These are phyloP conservation scores for Phyllosticta citribraziliensis DNA, from an alignment of 2,329 filamentous ascomycete species.

Conservation along the genomic window DNA sequence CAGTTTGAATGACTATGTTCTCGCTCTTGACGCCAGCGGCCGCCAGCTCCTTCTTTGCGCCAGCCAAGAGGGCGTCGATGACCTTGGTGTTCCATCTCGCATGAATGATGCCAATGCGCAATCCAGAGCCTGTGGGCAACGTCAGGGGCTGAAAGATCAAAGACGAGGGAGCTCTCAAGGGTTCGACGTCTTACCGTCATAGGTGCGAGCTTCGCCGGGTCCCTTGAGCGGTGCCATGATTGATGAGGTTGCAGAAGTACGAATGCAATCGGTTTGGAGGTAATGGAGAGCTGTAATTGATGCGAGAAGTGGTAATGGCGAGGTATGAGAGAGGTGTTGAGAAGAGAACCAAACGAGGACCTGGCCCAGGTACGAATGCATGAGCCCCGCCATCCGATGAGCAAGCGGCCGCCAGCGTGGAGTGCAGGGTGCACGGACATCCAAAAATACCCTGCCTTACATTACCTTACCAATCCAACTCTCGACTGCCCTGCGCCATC, in stretches of 20 bases:
- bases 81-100: slow-evolving; percentile 89
- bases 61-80: slow-evolving; percentile 74
- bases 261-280: background rate
- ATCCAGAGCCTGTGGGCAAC: slow-evolving; percentile 69
- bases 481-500: background rate
- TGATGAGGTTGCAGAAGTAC: background rate
- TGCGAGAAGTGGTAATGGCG: background rate
- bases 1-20: slow-evolving; percentile 82
- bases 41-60: slow-evolving; percentile 67
- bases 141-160: slow-evolving; percentile 36
- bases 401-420: background rate
- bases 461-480: background rate
- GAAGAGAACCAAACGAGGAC: slow-evolving; percentile 6
- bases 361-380: slow-evolving; percentile 4
- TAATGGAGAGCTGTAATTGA: background rate
- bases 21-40: slow-evolving; percentile 72
- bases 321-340: slow-evolving; percentile 1
- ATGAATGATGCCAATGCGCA: slow-evolving; percentile 91
- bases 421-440: background rate
- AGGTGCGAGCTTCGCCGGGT: slow-evolving; percentile 47
- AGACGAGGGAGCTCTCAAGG: background rate
- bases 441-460: background rate
- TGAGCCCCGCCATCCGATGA: background rate
- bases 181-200: slow-evolving; percentile 40
- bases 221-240: slow-evolving; percentile 42